Evolutionary conservation across 106 monocot species (phyloP).

Genomic region (Platanthera zijinensis): DNA sequence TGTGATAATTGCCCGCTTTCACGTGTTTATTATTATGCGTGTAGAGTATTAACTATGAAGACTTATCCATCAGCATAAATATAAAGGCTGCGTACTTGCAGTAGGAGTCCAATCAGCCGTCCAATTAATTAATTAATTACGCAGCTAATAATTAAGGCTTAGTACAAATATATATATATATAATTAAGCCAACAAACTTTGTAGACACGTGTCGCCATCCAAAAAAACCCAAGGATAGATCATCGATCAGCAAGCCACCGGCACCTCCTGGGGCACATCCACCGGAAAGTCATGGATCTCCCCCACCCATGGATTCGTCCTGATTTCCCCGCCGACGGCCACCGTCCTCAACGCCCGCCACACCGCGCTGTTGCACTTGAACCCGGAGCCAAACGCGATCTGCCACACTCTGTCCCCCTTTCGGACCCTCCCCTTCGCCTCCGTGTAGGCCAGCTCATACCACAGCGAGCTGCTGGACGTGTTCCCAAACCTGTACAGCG

Average conservation of each 20-base stretch:
- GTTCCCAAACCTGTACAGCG: slow-evolving; percentile 15
- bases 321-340: neutral
- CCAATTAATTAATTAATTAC: no score
- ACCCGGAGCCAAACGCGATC: slow-evolving; percentile 12
- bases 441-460: slow-evolving; percentile 12
- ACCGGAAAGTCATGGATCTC: slow-evolving; percentile 10
- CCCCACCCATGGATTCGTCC: neutral
- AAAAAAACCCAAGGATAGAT: no score
- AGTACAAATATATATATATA: no score
- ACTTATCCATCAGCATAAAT: no score
- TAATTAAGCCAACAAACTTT: no score
- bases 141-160: no score
- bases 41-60: no score
- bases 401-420: slow-evolving; percentile 12
- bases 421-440: slow-evolving; percentile 11
- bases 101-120: no score
- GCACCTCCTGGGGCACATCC: neutral
- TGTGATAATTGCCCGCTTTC: no score
- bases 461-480: slow-evolving; percentile 18
- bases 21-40: no score
- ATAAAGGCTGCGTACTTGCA: no score
- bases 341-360: slow-evolving; percentile 7
- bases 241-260: neutral
- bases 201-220: neutral
- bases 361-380: slow-evolving; percentile 16